Base-by-base conservation (phyloP, 2,329 filamentous ascomycete genomes). In the Neonectria magnoliae region DNA sequence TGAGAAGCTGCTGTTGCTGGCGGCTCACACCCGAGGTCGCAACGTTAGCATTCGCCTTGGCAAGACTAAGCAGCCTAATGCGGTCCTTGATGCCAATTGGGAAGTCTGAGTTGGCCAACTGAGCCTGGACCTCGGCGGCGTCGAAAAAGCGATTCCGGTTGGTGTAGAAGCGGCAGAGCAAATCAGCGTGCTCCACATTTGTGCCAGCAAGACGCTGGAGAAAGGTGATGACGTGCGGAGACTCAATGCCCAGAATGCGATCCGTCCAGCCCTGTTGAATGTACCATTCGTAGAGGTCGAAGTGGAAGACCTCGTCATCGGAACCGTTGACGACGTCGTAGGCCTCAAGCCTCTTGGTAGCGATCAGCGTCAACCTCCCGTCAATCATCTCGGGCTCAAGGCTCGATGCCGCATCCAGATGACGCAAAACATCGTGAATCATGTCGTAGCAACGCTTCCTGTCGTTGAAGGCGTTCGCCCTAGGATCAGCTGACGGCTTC, bases 281-380 rank as follows among this genome's bases (percentile, higher is more conserved):
- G 79, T 99, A 99, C 95, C 96, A 99, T 74, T 98, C 94, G 77
- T 98, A 99, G n/a, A 99, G 85, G 73, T 93, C 93, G 66, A 93
- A 97, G 77, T 98, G 91, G 82, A 99, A 99, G 5, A 98, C 92
- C 75, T 98, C 93, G 71, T 99, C 96, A 14, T 91, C 87, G 0
- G 95, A 97, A 63, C 87, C 88, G 75, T 97, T 93, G 72, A 99
- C 94, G 2, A 98, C 92, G 48, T 90, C 88, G 79, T 98, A 97
- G 0, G 96, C 95, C 81, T 99, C 95, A 54, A 89, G 88, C 68
- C 92, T 88, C 78, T 96, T 93, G 51, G 90, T 94, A 2, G 90
- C 89, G 20, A 92, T 87, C 13, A 93, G 79, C 0, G 93, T 94
- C 55, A 88, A 87, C 69, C 92, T 89, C 18, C 94, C 94, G 73